Base-by-base conservation (phyloP, 1,139 yeast species). In the Nakaseomyces bracarensis region DNA sequence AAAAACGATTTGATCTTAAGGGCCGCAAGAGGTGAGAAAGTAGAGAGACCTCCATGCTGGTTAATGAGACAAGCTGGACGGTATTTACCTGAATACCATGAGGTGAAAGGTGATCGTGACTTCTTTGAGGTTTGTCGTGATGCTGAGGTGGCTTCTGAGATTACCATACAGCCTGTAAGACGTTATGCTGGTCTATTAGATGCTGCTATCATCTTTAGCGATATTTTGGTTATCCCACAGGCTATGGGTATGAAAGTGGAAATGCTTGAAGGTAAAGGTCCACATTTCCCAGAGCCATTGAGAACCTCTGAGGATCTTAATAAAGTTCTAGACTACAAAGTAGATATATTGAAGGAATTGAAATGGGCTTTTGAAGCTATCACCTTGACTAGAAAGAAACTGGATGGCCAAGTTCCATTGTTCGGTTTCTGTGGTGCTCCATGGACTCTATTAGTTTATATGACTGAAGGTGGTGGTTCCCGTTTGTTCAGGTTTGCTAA, bases 11-110 rank as follows among this genome's bases (percentile, higher is more conserved):
- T 89, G 57, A 81, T 91, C 38, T 70, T 91, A 49, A 72, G 98
- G 56, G 96, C 97, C 3, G 96, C 98, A 18, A 68, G 70, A 52
- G 82, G 82, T 41, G 95, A 89, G 60, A 69, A 69, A 52, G 96
- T 91, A 38, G 98, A 91, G 66, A 78, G 98, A 61, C 96, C 98
- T 1, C 98, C 98, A 20, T 79, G 91, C 47, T 91, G 98, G 98
- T 83, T 91, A 54, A 91, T 91, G 98, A 63, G 72, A 46, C 72
- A 68, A 49, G 72, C 72, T 31, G 72, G 72, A 16, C 62, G 70
- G 44, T 85, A 84, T 55, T 69, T 84, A 47, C 94, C 94, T 23
- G 96, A 91, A 63, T 91, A 91, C 63, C 96, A 89, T 61, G 75
- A 78, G 60, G 96, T 79, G 38, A 91, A 91, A 62, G 95, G 77